Base-by-base conservation (phyloP, 164 flowering plant genomes). In the Aristolochia californica region DNA sequence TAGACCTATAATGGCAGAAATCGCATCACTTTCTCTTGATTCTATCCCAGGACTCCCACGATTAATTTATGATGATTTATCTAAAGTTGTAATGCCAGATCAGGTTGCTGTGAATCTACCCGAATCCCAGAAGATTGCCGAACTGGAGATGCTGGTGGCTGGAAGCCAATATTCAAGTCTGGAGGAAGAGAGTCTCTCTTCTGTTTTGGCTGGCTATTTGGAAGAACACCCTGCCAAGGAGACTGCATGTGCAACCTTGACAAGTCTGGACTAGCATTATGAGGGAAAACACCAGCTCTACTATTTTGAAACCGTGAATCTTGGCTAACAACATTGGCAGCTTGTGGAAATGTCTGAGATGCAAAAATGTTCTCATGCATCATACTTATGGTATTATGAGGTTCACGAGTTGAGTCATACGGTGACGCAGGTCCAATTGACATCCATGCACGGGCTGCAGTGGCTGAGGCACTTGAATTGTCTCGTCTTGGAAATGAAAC, bases 91-190 rank as follows among this genome's bases (percentile, higher is more conserved):
- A 93, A 76, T 54, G 97, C 98, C 25, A 93, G 78, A 66, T 89
- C 98, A 40, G 98, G 98, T 63, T 83, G 96, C 77, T 88, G 98
- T 24, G 96, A 80, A 51, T 91, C 95, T 40, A 75, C 79, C 43
- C 67, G 56, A 14, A 73, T 63, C 18, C 85, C 75, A 10, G 89
- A 72, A 21, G 84, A 69, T 56, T 82, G 97, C 67, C 65, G 74
- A 22, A 65, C 89, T 0, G 95, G 95, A 44, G 97, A 89, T 30
- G 75, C 88, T 3, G 91, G 75, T 16, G 87, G 68, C 69, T 82
- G 98, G 71, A 82, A 83, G 45, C 84, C 75, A 54, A 89, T 79
- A 60, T 93, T 93, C 74, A 93, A 69, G 68, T 93, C 98, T 10
- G 98, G 98, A 55, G 97, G 91, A 62, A 76, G 79, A 5, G 75